Evolutionary conservation across 257 asterid genomes (phyloP), one percentile per base, ranked within the genome.

Genomic region (Jasminum sambac): DNA sequence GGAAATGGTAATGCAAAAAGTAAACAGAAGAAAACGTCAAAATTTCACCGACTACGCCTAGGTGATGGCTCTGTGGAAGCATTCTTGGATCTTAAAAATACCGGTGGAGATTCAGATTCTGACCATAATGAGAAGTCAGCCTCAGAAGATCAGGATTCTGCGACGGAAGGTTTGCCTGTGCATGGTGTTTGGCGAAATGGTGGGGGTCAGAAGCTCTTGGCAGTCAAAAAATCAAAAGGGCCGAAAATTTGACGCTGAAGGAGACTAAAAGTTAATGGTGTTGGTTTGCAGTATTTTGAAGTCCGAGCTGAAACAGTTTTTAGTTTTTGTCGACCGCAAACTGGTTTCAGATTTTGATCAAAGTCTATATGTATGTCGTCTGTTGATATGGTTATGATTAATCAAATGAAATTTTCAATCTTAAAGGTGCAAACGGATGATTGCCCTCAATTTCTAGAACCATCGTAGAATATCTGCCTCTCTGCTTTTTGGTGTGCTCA

Each of bases 181-280:
- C 94, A 83, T 13, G 94, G 98, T 25, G 96, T 81, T 72, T 91
- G 99, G 99, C 84, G 82, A 74, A 87, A 82, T 52, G 88, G 93
- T 37, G 98, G 99, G n/a, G 98, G 96, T 62, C 96, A 89, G 76
- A 89, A 79, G 84, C 90, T 95, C 61, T 72, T 91, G 44, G 60
- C 87, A 21, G 65, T 34, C n/a, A n/a, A n/a, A 63, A 74, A 78
- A 74, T 72, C 86, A 44, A 79, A 73, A 79, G 85, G 76, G 64
- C 72, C 84, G 21, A 88, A 71, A 76, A 85, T 76, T 37, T 76
- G 81, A 80, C 57, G 69, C 69, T 61, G 61, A 39, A n/a, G 7
- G 25, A 19, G 63, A 67, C 4, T 43, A 43, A n/a, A n/a, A 40
- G 72, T 46, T 64, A 57, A 39, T 12, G 14, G 48, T 6, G 23